These are phyloP conservation scores for Phaffia rhodozyma DNA, from an alignment of 1,284 basidiomycete species.

Conservation along the genomic window DNA sequence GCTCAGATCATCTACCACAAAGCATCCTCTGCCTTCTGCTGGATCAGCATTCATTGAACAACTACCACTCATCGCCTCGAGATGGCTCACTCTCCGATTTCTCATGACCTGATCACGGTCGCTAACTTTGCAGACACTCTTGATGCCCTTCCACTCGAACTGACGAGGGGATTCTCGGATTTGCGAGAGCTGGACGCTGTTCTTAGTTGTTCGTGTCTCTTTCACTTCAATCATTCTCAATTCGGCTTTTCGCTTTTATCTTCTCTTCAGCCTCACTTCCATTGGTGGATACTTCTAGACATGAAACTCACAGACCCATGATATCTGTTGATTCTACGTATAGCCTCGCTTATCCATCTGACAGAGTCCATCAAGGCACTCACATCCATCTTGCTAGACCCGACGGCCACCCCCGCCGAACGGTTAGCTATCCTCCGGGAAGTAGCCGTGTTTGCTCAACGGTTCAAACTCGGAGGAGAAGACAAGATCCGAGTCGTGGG, in stretches of 20 bases:
- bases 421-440: slow-evolving; percentile 78
- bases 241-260: background rate
- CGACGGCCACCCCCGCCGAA: slow-evolving; percentile 55
- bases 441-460: slow-evolving; percentile 82
- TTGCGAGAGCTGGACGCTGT: slow-evolving; percentile 97
- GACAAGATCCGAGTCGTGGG: slow-evolving; percentile 98
- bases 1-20: no score
- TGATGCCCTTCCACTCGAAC: slow-evolving; percentile 84
- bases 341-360: slow-evolving; percentile 61
- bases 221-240: background rate
- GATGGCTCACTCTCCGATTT: background rate
- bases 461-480: slow-evolving; percentile 89
- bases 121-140: slow-evolving; percentile 81
- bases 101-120: slow-evolving; percentile 39
- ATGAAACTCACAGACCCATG: background rate
- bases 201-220: slow-evolving; percentile 48
- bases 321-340: background rate
- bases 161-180: slow-evolving; percentile 88
- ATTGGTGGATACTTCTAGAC: background rate
- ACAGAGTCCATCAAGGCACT: slow-evolving; percentile 63
- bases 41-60: no score
- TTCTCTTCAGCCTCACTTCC: background rate
- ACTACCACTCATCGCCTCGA: no score
- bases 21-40: no score
- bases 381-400: slow-evolving; percentile 59